Evolutionary conservation across 2,329 filamentous ascomycete species (phyloP).

Genomic region (Colletotrichum limetticola): DNA sequence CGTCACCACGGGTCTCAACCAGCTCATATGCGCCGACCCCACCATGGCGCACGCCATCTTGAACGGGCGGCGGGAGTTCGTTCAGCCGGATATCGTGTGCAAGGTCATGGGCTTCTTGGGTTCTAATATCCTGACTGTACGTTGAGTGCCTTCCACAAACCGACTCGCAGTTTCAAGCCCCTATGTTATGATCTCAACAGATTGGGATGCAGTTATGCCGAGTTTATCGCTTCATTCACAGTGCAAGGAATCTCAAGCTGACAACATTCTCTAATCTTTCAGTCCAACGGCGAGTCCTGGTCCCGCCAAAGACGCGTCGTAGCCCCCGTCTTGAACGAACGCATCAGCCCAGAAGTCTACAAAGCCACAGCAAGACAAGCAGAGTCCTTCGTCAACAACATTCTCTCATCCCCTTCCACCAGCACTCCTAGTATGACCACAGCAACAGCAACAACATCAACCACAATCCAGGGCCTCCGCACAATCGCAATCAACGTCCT

Average conservation of each 20-base stretch:
- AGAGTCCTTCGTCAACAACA: constrained; percentile 41
- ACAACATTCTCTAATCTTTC: not conserved
- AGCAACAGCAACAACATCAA: constrained; percentile 39
- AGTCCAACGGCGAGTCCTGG: constrained; percentile 42
- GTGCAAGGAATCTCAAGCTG: not conserved
- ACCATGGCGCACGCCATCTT: constrained; percentile 43
- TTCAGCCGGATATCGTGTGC: constrained; percentile 39
- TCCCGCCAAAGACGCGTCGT: constrained; percentile 48
- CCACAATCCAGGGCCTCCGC: constrained; percentile 43
- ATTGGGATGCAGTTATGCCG: too few relatives aligned
- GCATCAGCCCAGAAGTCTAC: constrained; percentile 48
- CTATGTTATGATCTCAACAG: too few relatives aligned
- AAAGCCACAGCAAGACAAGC: constrained; percentile 45
- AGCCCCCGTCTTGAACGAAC: constrained; percentile 48
- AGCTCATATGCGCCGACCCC: constrained; percentile 43
- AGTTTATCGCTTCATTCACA: too few relatives aligned
- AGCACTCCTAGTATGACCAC: not conserved
- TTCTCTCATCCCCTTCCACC: constrained; percentile 32
- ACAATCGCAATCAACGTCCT: constrained; percentile 51
- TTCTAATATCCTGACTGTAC: constrained; percentile 45
- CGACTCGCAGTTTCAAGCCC: too few relatives aligned
- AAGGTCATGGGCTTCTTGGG: constrained; percentile 47
- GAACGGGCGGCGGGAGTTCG: constrained; percentile 48
- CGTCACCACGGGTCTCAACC: constrained; percentile 40
- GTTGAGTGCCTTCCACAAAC: not conserved